These are phyloP conservation scores for Cystofilobasidium capitatum DNA, from an alignment of 768 basidiomycete species.

Conservation along the genomic window DNA sequence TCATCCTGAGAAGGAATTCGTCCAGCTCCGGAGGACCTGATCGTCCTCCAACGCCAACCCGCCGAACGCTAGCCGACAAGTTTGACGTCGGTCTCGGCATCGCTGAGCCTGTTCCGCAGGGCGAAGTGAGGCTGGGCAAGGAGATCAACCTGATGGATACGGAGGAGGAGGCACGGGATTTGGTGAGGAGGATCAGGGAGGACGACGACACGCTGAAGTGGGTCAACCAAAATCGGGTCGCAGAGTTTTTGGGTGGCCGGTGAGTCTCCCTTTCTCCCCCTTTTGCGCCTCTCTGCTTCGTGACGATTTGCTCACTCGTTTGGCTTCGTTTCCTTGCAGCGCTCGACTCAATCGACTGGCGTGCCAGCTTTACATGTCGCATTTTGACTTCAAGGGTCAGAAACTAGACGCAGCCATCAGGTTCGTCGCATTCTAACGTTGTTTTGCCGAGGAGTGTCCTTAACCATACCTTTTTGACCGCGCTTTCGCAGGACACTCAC, in stretches of 20 bases:
- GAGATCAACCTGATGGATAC: constrained; percentile 22
- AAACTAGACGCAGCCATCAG: constrained; percentile 83
- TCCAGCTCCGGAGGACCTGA: constrained; percentile 45
- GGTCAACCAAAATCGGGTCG: constrained; percentile 77
- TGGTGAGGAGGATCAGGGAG: constrained; percentile 69
- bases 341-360: not conserved
- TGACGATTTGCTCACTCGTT: not conserved
- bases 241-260: constrained; percentile 90
- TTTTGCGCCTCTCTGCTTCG: constrained; percentile 2
- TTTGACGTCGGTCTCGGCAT: constrained; percentile 8
- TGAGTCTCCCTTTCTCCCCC: constrained; percentile 45
- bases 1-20: constrained; percentile 38
- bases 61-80: not conserved
- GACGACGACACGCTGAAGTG: constrained; percentile 66
- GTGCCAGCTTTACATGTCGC: constrained; percentile 28
- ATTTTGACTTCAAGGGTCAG: constrained; percentile 75
- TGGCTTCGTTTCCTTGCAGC: not conserved
- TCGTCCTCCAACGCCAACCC: constrained; percentile 2
- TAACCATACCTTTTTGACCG: not conserved
- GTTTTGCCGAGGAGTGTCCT: not conserved
- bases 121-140: constrained; percentile 1
- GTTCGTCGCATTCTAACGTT: constrained; percentile 40
- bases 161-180: constrained; percentile 51
- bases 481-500: constrained; percentile 58
- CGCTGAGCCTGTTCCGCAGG: not conserved